phyloP scores from a whole-genome alignment of 345 rosid species.

The Euphorbia peplus region DNA sequence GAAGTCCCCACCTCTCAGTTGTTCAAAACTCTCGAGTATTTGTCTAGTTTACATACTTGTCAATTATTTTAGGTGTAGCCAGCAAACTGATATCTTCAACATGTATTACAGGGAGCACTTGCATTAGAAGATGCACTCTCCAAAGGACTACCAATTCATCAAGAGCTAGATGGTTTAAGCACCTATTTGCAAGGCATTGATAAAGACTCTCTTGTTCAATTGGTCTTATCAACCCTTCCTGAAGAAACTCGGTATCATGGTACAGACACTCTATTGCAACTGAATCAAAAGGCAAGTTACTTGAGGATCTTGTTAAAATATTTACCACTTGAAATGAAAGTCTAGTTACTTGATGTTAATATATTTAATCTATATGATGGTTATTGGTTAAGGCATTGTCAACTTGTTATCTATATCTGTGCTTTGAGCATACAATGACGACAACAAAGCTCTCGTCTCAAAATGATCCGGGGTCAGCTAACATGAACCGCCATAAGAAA shows the following conservation, averaged over 20 bases:
- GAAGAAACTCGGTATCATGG: conserved; percentile 76
- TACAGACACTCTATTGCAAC: conserved; percentile 60
- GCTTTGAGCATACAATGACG: too few relatives aligned
- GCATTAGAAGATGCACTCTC: conserved; percentile 90
- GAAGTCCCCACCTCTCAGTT: background rate
- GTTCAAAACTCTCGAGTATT: background rate
- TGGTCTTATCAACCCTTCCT: conserved; percentile 86
- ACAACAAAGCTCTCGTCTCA: too few relatives aligned
- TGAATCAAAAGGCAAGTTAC: conserved; percentile 69
- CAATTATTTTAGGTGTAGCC: conserved; percentile 1
- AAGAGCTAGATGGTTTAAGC: conserved; percentile 65
- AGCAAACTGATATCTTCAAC: conserved; percentile 22
- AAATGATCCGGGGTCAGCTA: too few relatives aligned
- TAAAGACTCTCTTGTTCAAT: conserved; percentile 63
- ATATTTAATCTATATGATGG: background rate
- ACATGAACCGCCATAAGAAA: too few relatives aligned
- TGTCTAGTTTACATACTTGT: background rate
- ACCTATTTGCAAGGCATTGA: conserved; percentile 60
- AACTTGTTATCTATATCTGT: background rate
- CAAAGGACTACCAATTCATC: conserved; percentile 77
- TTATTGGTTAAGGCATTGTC: background rate
- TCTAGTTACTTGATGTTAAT: conserved; percentile 27
- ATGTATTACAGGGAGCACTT: conserved; percentile 62
- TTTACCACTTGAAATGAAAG: conserved; percentile 57
- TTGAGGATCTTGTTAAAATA: conserved; percentile 2